Evolutionary conservation across 441 rosid genomes (phyloP), one percentile per base, ranked within the genome.

Genomic region (Adansonia madagascariensis): DNA sequence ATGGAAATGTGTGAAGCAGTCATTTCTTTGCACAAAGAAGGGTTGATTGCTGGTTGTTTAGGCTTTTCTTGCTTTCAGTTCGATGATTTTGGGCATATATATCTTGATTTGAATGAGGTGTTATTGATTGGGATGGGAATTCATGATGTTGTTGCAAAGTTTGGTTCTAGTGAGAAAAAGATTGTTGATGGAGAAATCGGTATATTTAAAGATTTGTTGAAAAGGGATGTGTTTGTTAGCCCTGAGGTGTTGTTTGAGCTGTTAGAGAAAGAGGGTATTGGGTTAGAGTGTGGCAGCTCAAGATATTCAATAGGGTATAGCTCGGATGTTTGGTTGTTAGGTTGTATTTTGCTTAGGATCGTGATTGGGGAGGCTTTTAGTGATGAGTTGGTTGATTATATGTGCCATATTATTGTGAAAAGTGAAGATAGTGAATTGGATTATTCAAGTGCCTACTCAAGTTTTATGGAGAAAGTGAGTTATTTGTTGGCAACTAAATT

Each of bases 1-100:
- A 81, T 87, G 92, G 97, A 92, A 72, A 85, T 95, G 18, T 91
- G 94, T 76, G 99, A 95, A 85, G 89, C 92, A 7, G 15, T 92
- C 71, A 64, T 83, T 49, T 62, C 82, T 80, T 81, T 91, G 87
- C 91, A 91, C 24, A 81, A 72, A 76, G 89, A 91, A 81, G 92
- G 94, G 67, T 11, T 91, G 39, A 20, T 66, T 81, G 41, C 76
- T 62, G 99, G 97, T 49, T 89, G 89, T 84, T 80, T 94, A 60
- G 82, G 90, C 44, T 75, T 84, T 68, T 78, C 88, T 50, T 92
- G 93, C 85, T 86, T 93, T 75, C 83, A 80, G 72, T 59, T 88
- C 72, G 96, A 93, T 81, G 84, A 18, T 27, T 90, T 89, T 86
- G 95, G 91, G 75, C 94, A 87, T 82, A 80, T 82, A 44, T 84